A percentile compares a stretch with the other conserved stretches of the same genome.
These are phyloP conservation scores for Colletotrichum salicis DNA, from an alignment of 2,329 filamentous ascomycete genomes.

Conservation along the genomic window DNA sequence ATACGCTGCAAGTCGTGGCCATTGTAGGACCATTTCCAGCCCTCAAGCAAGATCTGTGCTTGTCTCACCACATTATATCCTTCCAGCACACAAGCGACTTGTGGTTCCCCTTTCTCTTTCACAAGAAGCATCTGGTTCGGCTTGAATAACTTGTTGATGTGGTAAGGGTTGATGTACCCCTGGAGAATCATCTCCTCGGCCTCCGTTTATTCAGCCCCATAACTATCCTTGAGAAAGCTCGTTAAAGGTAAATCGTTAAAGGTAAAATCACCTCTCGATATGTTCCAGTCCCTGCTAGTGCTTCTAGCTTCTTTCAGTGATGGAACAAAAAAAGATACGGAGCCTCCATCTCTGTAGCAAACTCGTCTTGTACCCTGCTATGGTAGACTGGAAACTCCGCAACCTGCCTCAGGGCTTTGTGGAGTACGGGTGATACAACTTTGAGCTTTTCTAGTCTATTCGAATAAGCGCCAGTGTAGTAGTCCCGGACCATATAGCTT, in stretches of 20 bases:
- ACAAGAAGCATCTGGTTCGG: slow-evolving; percentile 1
- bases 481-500: too few species aligned
- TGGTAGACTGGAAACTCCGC: not conserved
- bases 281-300: not conserved
- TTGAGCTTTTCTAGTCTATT: not conserved
- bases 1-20: not conserved
- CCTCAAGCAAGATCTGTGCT: too few species aligned
- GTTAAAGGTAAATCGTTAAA: not conserved
- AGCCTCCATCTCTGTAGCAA: not conserved
- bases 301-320: not conserved
- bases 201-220: not conserved
- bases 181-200: not conserved
- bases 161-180: not conserved
- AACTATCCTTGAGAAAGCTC: not conserved
- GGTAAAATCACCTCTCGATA: not conserved
- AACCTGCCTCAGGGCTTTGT: not conserved
- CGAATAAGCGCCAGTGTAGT: not conserved
- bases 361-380: not conserved
- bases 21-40: not conserved
- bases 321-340: slow-evolving; percentile 4
- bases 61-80: too few species aligned
- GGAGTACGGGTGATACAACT: not conserved
- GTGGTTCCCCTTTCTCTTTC: not conserved
- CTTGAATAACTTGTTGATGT: slow-evolving; percentile 1
- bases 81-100: too few species aligned